These are phyloP conservation scores for Amauroascus niger DNA, from an alignment of 2,329 filamentous ascomycete species.

Conservation along the genomic window DNA sequence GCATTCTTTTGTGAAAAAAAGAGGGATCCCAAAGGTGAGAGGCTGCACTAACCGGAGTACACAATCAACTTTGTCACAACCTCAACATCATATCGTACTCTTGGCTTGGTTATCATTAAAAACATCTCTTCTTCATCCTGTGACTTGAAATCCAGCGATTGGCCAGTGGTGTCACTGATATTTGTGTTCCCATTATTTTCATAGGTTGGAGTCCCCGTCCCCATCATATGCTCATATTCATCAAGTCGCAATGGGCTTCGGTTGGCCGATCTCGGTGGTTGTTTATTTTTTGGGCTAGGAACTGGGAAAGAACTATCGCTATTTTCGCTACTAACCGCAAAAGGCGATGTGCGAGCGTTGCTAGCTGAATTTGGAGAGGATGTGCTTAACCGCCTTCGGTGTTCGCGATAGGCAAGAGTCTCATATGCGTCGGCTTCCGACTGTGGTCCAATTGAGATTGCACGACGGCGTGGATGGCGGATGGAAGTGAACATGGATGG, in stretches of 20 bases:
- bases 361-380: slow-evolving; percentile 29
- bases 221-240: slow-evolving; percentile 66
- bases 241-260: slow-evolving; percentile 35
- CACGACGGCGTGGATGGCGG: slow-evolving; percentile 64
- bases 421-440: slow-evolving; percentile 96
- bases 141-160: slow-evolving; percentile 20
- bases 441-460: slow-evolving; percentile 85
- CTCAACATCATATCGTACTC: slow-evolving; percentile 95
- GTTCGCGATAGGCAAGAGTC: slow-evolving; percentile 80
- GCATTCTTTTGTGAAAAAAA: too few species aligned
- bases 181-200: slow-evolving; percentile 27
- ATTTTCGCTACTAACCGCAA: not conserved
- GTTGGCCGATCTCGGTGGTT: slow-evolving; percentile 3
- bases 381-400: slow-evolving; percentile 52
- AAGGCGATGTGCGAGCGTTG: slow-evolving; percentile 20
- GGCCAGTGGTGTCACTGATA: slow-evolving; percentile 19
- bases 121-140: slow-evolving; percentile 70
- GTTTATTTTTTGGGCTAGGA: not conserved
- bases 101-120: slow-evolving; percentile 68
- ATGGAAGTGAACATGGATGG: slow-evolving; percentile 73
- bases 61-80: slow-evolving; percentile 95
- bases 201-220: slow-evolving; percentile 47
- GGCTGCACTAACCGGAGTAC: slow-evolving; percentile 64
- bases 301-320: not conserved
- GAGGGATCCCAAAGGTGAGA: too few species aligned